Evolutionary conservation across 306 rosid species (phyloP).

Genomic region (Argentina anserina): DNA sequence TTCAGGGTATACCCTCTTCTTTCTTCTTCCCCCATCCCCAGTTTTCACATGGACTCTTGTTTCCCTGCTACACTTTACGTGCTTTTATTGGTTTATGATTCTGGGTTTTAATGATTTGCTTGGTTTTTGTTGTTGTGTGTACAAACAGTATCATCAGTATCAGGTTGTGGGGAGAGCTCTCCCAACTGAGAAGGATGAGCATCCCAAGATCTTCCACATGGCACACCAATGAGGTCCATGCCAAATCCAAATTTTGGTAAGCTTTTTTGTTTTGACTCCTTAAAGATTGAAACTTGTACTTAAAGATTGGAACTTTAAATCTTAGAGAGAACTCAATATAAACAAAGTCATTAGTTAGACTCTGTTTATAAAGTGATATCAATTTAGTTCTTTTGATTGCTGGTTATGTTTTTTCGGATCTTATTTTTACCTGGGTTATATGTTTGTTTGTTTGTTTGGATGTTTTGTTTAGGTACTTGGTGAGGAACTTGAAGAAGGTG

Average conservation of each 20-base stretch:
- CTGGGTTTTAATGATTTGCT: neutral
- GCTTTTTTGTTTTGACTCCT: neutral
- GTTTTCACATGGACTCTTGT: too few species aligned
- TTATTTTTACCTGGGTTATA: neutral
- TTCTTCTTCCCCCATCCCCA: neutral
- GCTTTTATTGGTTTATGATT: neutral
- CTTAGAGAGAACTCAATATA: neutral
- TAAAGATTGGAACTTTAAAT: neutral
- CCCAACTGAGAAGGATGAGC: constrained; percentile 59
- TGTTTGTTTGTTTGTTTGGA: neutral
- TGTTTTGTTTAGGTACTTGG: constrained; percentile 52
- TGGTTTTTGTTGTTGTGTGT: constrained; percentile 2
- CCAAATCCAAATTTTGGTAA: constrained; percentile 84
- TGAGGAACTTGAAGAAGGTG: constrained; percentile 78
- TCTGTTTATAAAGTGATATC: neutral
- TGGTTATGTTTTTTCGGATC: neutral
- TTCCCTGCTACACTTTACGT: neutral
- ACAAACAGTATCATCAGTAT: constrained; percentile 67
- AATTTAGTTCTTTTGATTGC: too few species aligned
- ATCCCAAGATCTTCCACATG: constrained; percentile 78
- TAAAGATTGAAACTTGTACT: too few species aligned
- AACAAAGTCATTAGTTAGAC: neutral
- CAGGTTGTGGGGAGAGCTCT: constrained; percentile 84
- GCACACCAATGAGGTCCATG: constrained; percentile 86
- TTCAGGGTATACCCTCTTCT: too few species aligned